Evolutionary conservation across 495 filamentous ascomycete genomes (phyloP), one percentile per base, ranked within the genome.

Genomic region (Penicillium goetzii): DNA sequence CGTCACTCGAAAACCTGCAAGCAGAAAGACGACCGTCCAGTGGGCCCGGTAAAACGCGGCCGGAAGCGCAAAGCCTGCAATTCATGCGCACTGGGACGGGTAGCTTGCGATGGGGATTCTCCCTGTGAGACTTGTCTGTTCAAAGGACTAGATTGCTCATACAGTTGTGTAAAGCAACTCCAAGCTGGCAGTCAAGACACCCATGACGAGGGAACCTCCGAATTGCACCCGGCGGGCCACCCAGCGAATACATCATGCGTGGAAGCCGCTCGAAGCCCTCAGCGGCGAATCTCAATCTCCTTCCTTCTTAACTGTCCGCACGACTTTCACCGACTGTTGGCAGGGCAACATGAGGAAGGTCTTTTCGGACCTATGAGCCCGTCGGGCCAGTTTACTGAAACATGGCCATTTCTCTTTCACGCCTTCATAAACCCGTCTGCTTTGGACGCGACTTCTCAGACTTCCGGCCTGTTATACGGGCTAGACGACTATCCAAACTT

Each of bases 11-110:
- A 45, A 45, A 45, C 19, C 4, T 45, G 41, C 41, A 45, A 45
- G 41, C n/a, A 45, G 41, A 45, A 21, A 11, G 41, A 23, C 8
- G 2, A 45, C 41, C 6, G n/a, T 4, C 41, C 41, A 45, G 4
- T 45, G 10, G 41, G n/a, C 3, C 41, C 41, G n/a, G 41, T 45
- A 21, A 45, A 21, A 23, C 41, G 41, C 19, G 41, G 41, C n/a
- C 10, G 41, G 41, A 45, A 23, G 41, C 41, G 41, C 41, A 45
- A 45, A 45, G n/a, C 36, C 36, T 45, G 41, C n/a, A 19, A 45
- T 45, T 0, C 9, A 23, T 45, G 41, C 41, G 41, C 41, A 45
- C 9, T 10, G 11, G n/a, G 19, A 11, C 41, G n/a, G 23, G 41
- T 45, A 21, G 41, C 41, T 11, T 45, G 41, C 8, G 41, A 45